Evolutionary conservation across 1,284 basidiomycete genomes (phyloP).

Genomic region (Athelia psychrophila): DNA sequence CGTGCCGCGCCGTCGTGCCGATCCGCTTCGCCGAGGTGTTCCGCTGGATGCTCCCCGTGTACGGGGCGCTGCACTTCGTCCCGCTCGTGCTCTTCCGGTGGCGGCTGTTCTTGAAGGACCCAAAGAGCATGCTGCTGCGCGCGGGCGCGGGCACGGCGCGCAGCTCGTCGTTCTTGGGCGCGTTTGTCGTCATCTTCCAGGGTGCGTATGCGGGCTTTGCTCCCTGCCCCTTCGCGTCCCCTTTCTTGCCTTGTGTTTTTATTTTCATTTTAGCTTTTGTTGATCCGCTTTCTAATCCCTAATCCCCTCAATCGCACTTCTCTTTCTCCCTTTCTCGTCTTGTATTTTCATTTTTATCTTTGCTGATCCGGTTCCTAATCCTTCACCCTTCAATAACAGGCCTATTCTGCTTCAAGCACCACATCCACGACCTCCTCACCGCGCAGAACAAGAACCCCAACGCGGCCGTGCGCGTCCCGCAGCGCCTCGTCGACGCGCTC

Average conservation of each 20-base stretch:
- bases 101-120: constrained; percentile 57
- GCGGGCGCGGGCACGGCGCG: constrained; percentile 75
- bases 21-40: constrained; percentile 82
- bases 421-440: constrained; percentile 50
- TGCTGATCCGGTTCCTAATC: too few relatives aligned
- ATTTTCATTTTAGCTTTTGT: constrained; percentile 1
- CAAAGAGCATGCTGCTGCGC: constrained; percentile 58
- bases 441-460: constrained; percentile 15
- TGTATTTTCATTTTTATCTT: too few relatives aligned
- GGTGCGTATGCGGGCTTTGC: too few relatives aligned
- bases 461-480: constrained; percentile 40
- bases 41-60: constrained; percentile 83
- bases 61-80: constrained; percentile 89
- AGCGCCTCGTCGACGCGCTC: constrained; percentile 50
- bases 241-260: neutral
- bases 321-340: too few relatives aligned
- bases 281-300: too few relatives aligned
- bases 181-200: constrained; percentile 87
- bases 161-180: constrained; percentile 87
- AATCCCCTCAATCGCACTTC: too few relatives aligned
- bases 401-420: constrained; percentile 74
- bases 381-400: too few relatives aligned
- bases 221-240: constrained; percentile 5
- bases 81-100: constrained; percentile 81
- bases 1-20: constrained; percentile 65